A percentile compares a stretch with the other conserved stretches of the same genome.
phyloP scores from a whole-genome alignment of 805 yeast species.

The Torulaspora quercuum region DNA sequence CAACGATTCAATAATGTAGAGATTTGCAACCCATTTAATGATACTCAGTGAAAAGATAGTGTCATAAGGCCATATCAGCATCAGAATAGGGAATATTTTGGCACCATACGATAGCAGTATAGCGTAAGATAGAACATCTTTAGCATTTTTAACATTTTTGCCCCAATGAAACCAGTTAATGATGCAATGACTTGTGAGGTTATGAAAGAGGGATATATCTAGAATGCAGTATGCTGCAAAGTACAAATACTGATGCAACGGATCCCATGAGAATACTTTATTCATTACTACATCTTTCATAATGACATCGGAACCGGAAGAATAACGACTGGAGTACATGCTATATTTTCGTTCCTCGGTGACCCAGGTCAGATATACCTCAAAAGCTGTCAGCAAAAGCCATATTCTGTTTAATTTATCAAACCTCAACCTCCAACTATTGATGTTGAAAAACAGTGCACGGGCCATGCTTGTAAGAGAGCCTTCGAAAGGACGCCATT shows the following conservation, averaged over 20 bases:
- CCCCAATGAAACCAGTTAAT: constrained; percentile 33
- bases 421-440: constrained; percentile 23
- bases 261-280: constrained; percentile 35
- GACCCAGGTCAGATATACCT: constrained; percentile 91
- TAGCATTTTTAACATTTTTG: constrained; percentile 22
- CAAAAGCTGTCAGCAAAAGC: constrained; percentile 68
- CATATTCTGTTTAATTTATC: constrained; percentile 46
- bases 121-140: constrained; percentile 52
- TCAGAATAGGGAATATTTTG: constrained; percentile 81
- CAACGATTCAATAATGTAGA: constrained; percentile 65
- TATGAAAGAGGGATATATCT: constrained; percentile 44
- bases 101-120: constrained; percentile 73
- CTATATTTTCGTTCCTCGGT: constrained; percentile 62
- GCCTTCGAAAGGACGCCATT: constrained; percentile 10
- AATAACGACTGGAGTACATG: constrained; percentile 6
- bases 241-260: constrained; percentile 51
- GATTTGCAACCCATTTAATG: constrained; percentile 56
- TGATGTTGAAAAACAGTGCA: constrained; percentile 10
- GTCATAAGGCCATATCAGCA: constrained; percentile 97
- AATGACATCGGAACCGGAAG: background rate
- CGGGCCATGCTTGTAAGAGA: constrained; percentile 2
- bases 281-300: constrained; percentile 27
- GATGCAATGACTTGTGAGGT: constrained; percentile 35
- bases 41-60: constrained; percentile 59
- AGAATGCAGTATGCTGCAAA: constrained; percentile 52